A percentile compares a stretch with the other conserved stretches of the same genome.
Conservation (phyloP, 768 basidiomycete genomes). For the Mrakia hoshinonis region DNA sequence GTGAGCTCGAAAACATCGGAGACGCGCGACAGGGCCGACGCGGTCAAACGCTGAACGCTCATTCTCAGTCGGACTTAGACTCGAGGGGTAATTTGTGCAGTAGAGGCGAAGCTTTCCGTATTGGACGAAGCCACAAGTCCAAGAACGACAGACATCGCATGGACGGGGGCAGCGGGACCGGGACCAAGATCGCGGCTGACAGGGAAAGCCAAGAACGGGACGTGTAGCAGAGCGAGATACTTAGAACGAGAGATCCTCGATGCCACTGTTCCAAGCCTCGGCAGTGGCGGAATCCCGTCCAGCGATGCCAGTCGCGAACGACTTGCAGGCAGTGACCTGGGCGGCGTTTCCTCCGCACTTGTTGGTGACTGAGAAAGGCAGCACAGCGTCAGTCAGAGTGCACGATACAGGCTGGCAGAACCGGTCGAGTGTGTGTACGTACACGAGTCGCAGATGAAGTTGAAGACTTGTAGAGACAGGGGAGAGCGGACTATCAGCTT, state of each 20-base stretch:
- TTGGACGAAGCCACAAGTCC: no score
- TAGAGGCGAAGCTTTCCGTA: no score
- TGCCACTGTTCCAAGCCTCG: not conserved
- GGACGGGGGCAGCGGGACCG: no score
- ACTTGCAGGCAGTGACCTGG: not conserved
- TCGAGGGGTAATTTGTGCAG: no score
- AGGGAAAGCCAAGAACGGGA: no score
- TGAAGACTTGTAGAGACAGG: no score
- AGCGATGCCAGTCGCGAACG: not conserved
- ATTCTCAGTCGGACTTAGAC: no score
- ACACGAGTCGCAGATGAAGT: slow-evolving; percentile 4
- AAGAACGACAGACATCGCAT: no score
- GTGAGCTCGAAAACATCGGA: not conserved
- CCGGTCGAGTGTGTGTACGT: not conserved
- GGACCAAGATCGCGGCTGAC: no score
- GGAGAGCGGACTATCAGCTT: no score
- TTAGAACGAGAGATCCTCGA: slow-evolving; percentile 1
- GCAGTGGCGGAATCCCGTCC: not conserved
- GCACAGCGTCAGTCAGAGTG: not conserved
- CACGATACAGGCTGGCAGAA: not conserved
- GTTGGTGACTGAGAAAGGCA: not conserved
- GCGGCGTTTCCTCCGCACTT: not conserved
- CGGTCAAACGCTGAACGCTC: not conserved
- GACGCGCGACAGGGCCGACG: not conserved
- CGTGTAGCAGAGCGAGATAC: no score